Evolutionary conservation across 257 asterid genomes (phyloP).

Genomic region (Anisodus acutangulus): DNA sequence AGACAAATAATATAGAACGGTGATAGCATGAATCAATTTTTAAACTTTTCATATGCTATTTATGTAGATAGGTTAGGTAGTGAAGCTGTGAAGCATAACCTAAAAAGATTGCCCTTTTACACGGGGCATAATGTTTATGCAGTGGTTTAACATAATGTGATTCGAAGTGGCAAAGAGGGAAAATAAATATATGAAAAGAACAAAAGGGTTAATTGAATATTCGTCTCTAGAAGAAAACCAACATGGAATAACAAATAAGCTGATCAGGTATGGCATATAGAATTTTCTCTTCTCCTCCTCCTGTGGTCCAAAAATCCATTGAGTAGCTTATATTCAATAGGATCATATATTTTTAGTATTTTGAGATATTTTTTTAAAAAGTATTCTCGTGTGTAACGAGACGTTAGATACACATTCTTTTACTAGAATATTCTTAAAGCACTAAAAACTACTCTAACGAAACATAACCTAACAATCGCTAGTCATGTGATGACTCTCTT

Average conservation of each 20-base stretch:
- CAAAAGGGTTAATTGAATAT: neutral
- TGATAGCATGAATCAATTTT: too few species aligned
- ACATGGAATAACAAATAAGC: neutral
- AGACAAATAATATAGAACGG: too few species aligned
- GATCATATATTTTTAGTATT: too few species aligned
- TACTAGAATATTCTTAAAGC: too few species aligned
- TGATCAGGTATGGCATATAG: neutral
- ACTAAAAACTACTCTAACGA: neutral
- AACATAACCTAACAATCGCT: neutral
- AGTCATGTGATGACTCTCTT: too few species aligned
- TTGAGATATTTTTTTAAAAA: neutral
- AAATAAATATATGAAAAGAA: neutral
- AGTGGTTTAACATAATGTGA: neutral
- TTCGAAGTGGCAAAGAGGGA: neutral
- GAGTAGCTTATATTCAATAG: neutral
- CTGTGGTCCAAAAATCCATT: neutral
- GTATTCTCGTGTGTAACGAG: neutral
- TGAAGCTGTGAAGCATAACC: too few species aligned
- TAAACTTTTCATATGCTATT: too few species aligned
- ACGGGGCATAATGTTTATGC: too few species aligned
- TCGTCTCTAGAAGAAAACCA: neutral
- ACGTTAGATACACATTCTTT: neutral
- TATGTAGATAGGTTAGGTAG: too few species aligned
- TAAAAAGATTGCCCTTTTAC: too few species aligned
- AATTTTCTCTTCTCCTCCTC: neutral